These are phyloP conservation scores for Leptodermis oblonga DNA, from an alignment of 257 asterid species.

Conservation along the genomic window DNA sequence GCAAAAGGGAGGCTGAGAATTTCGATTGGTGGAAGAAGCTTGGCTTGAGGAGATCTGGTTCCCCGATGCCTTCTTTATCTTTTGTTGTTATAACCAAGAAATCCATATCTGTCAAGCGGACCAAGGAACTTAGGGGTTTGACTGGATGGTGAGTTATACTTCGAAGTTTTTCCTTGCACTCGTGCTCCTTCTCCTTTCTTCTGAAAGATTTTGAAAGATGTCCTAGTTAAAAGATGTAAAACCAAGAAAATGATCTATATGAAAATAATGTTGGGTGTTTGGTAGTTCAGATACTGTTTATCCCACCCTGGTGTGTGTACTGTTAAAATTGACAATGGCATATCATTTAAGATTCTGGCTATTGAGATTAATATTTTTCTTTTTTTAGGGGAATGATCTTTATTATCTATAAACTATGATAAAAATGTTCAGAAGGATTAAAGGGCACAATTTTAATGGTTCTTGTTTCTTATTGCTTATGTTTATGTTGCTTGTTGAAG, in stretches of 20 bases:
- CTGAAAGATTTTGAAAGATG: not conserved
- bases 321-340: not conserved
- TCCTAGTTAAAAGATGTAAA: not conserved
- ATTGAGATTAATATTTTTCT: not conserved
- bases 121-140: slow-evolving; percentile 83
- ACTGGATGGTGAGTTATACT: slow-evolving; percentile 66
- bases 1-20: slow-evolving; percentile 33
- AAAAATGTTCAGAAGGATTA: not conserved
- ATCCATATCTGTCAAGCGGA: slow-evolving; percentile 75
- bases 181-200: not conserved
- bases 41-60: slow-evolving; percentile 36
- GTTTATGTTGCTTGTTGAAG: slow-evolving; percentile 3
- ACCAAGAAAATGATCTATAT: not conserved
- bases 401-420: not conserved
- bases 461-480: not conserved
- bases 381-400: not conserved
- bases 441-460: not conserved
- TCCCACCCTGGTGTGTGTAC: not conserved
- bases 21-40: slow-evolving; percentile 76
- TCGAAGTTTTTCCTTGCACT: not conserved
- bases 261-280: slow-evolving; percentile 1
- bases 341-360: not conserved
- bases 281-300: not conserved
- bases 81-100: slow-evolving; percentile 49
- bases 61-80: slow-evolving; percentile 34